phyloP scores from a whole-genome alignment of 768 basidiomycete genomes.

The Trametes coccinea region DNA sequence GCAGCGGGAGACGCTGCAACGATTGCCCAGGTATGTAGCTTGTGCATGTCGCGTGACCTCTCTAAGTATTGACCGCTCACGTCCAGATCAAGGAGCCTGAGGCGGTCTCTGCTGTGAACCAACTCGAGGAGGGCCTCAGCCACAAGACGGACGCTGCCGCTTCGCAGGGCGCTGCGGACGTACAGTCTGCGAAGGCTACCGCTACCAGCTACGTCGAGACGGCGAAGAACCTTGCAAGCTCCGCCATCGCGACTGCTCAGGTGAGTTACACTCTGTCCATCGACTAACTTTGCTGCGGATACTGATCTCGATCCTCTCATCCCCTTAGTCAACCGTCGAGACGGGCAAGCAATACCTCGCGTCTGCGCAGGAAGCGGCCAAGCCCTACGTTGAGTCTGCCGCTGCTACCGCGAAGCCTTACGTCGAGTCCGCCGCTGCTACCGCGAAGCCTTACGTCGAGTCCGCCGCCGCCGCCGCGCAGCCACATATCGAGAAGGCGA shows the following conservation, averaged over 20 bases:
- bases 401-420: slow-evolving; percentile 41
- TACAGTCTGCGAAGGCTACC: slow-evolving; percentile 47
- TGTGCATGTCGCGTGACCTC: neutral
- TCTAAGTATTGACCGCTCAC: neutral
- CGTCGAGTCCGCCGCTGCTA: slow-evolving; percentile 40
- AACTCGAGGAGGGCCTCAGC: slow-evolving; percentile 31
- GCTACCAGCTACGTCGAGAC: slow-evolving; percentile 55
- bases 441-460: slow-evolving; percentile 40
- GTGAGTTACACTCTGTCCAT: slow-evolving; percentile 28
- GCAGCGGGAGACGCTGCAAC: slow-evolving; percentile 54
- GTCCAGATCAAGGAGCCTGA: slow-evolving; percentile 25
- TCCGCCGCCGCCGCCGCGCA: slow-evolving; percentile 25
- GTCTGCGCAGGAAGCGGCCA: slow-evolving; percentile 30
- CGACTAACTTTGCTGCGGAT: slow-evolving; percentile 32
- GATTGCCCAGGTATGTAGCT: slow-evolving; percentile 47
- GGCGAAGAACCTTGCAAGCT: slow-evolving; percentile 49
- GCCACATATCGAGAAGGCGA: slow-evolving; percentile 24
- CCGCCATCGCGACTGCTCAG: slow-evolving; percentile 47
- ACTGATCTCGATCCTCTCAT: slow-evolving; percentile 35
- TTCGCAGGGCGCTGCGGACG: slow-evolving; percentile 53
- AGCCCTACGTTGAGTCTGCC: slow-evolving; percentile 43
- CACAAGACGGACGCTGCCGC: slow-evolving; percentile 53
- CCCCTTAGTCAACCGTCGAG: slow-evolving; percentile 33
- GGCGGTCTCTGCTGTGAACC: slow-evolving; percentile 28
- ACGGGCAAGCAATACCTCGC: slow-evolving; percentile 37